Conservation (phyloP, 371 early-diverging fungal genomes). For the Conidiobolus incongruus region DNA sequence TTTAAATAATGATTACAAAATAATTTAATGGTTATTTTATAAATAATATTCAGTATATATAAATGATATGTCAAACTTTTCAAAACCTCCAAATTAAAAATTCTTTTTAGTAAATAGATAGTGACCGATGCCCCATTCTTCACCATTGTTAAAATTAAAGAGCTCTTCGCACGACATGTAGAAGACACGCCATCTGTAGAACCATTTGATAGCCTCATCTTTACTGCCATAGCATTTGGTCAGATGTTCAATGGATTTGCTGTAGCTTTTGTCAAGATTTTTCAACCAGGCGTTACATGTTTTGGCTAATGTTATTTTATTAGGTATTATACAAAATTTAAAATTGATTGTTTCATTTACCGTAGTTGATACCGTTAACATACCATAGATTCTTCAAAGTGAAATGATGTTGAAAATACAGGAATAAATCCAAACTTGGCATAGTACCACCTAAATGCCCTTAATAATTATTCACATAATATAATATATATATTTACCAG, state of each 20-base stretch:
- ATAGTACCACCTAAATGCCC: slow-evolving; percentile 36
- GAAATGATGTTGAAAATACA: slow-evolving; percentile 22
- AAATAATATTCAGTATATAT: too few relatives aligned
- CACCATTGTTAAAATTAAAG: slow-evolving; percentile 21
- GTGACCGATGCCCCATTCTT: slow-evolving; percentile 28
- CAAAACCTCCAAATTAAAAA: too few relatives aligned
- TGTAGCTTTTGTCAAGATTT: slow-evolving; percentile 14
- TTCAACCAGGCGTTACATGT: slow-evolving; percentile 22
- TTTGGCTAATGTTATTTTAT: slow-evolving; percentile 3
- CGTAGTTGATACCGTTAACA: slow-evolving; percentile 27
- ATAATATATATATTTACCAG: too few relatives aligned
- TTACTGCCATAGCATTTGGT: slow-evolving; percentile 15
- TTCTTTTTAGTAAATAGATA: slow-evolving; percentile 19
- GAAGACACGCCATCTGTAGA: slow-evolving; percentile 27
- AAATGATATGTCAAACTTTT: too few relatives aligned
- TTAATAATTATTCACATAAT: too few relatives aligned
- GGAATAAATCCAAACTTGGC: slow-evolving; percentile 19
- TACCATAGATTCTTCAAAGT: slow-evolving; percentile 22
- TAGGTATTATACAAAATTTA: not conserved
- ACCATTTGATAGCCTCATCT: slow-evolving; percentile 18
- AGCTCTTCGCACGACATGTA: slow-evolving; percentile 22
- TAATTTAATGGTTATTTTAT: too few relatives aligned
- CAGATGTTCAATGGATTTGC: slow-evolving; percentile 15
- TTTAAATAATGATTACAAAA: too few relatives aligned
- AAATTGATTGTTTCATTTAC: not conserved